Conservation (phyloP, 345 rosid species). For the Rhizophora mangle region DNA sequence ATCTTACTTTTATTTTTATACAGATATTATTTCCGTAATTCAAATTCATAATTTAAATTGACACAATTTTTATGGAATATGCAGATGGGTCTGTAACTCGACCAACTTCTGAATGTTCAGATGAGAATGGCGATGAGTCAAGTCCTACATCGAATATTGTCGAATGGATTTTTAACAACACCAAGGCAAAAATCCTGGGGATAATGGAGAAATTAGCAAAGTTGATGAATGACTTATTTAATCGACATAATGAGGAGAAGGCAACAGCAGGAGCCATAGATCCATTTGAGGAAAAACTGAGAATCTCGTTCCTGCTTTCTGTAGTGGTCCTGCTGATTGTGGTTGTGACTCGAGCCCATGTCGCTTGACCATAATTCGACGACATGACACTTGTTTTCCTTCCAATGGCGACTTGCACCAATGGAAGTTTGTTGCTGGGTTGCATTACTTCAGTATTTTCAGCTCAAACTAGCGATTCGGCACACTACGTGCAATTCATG, state of each 20-base stretch:
- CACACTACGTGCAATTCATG: no score
- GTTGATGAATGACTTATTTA: slow-evolving; percentile 46
- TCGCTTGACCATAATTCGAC: slow-evolving; percentile 51
- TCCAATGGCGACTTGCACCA: background rate
- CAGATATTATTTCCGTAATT: no score
- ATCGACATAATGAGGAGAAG: slow-evolving; percentile 24
- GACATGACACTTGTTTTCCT: slow-evolving; percentile 16
- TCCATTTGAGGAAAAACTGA: slow-evolving; percentile 56
- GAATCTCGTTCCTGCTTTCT: slow-evolving; percentile 61
- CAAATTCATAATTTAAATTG: background rate
- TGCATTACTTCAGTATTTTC: background rate
- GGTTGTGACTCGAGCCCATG: slow-evolving; percentile 52
- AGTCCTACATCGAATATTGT: slow-evolving; percentile 36
- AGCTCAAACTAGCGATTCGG: background rate
- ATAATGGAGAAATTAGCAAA: slow-evolving; percentile 49
- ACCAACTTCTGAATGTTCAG: slow-evolving; percentile 33
- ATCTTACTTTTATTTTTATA: no score
- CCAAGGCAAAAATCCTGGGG: slow-evolving; percentile 42
- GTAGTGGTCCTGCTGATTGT: slow-evolving; percentile 70
- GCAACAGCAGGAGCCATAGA: slow-evolving; percentile 27
- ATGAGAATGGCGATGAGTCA: slow-evolving; percentile 34
- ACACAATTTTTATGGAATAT: slow-evolving; percentile 3
- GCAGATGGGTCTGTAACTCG: slow-evolving; percentile 37
- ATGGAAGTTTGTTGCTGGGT: background rate
- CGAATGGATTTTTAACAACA: slow-evolving; percentile 51